Evolutionary conservation across 2,329 filamentous ascomycete species (phyloP).

Genomic region (Diaporthe sp.): DNA sequence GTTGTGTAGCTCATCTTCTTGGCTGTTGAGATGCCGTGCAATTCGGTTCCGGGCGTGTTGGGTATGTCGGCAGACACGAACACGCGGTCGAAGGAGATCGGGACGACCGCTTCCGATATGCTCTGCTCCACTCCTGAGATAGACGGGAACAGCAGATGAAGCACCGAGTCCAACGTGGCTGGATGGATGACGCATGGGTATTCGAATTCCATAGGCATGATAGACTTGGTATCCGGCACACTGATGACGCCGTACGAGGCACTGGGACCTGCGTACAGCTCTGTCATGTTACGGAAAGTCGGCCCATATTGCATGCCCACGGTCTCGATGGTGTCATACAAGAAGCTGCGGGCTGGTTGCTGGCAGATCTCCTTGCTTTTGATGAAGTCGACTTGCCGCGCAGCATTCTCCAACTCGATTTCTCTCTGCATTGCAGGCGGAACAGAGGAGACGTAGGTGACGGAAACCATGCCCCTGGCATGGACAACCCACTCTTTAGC

Average conservation of each 20-base stretch:
- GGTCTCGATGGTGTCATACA: constrained; percentile 23
- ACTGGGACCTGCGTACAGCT: not conserved
- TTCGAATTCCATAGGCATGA: constrained; percentile 20
- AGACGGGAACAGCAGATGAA: constrained; percentile 24
- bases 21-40: constrained; percentile 11
- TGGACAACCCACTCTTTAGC: not conserved
- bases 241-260: constrained; percentile 5
- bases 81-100: constrained; percentile 26
- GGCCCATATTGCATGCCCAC: constrained; percentile 16
- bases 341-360: constrained; percentile 7
- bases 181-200: constrained; percentile 26
- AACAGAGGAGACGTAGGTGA: not conserved
- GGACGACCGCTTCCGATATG: constrained; percentile 21
- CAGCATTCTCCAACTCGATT: not conserved
- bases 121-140: constrained; percentile 16
- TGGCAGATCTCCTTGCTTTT: constrained; percentile 4
- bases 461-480: not conserved
- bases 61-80: constrained; percentile 26
- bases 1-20: constrained; percentile 30
- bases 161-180: constrained; percentile 1
- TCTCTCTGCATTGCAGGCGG: not conserved
- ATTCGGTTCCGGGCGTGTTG: not conserved
- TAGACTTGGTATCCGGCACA: constrained; percentile 9
- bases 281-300: constrained; percentile 18
- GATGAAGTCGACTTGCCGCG: not conserved